Conservation (phyloP, 805 yeast species). For the Barnettozyma pratensis region DNA sequence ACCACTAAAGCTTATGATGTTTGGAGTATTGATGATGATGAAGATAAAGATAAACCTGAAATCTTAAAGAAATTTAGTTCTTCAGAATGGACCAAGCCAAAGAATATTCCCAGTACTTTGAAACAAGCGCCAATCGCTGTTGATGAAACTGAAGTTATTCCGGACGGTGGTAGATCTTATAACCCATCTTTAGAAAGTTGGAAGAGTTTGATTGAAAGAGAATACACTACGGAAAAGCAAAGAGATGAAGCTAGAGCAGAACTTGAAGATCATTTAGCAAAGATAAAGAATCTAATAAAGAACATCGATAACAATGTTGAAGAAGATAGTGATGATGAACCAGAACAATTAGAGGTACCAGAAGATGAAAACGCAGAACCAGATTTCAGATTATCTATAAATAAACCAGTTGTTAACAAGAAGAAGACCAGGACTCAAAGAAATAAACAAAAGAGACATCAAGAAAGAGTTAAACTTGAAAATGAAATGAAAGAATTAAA, state of each 20-base stretch:
- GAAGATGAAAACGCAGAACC: slow-evolving; percentile 30
- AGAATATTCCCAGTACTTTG: slow-evolving; percentile 50
- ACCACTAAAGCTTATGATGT: slow-evolving; percentile 53
- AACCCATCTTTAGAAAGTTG: slow-evolving; percentile 86
- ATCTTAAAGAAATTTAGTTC: slow-evolving; percentile 35
- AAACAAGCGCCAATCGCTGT: slow-evolving; percentile 48
- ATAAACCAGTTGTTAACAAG: slow-evolving; percentile 61
- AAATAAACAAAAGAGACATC: slow-evolving; percentile 60
- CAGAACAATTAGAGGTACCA: slow-evolving; percentile 28
- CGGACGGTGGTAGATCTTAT: slow-evolving; percentile 88
- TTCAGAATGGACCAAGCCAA: slow-evolving; percentile 47
- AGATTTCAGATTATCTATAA: slow-evolving; percentile 54
- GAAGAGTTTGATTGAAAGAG: slow-evolving; percentile 65
- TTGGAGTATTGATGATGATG: slow-evolving; percentile 48
- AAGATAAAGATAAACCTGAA: slow-evolving; percentile 31
- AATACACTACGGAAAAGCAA: slow-evolving; percentile 58
- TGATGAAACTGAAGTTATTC: slow-evolving; percentile 43
- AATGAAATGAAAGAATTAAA: slow-evolving; percentile 54
- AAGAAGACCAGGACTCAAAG: slow-evolving; percentile 76
- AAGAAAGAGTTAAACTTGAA: slow-evolving; percentile 53
- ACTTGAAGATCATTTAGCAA: slow-evolving; percentile 56
- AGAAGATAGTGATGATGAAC: slow-evolving; percentile 34
- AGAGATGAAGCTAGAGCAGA: slow-evolving; percentile 60
- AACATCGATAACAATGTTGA: slow-evolving; percentile 57
- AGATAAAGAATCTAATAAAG: slow-evolving; percentile 60